phyloP scores from a whole-genome alignment of 192 early-diverging fungal genomes.

The Dissophora ornata region DNA sequence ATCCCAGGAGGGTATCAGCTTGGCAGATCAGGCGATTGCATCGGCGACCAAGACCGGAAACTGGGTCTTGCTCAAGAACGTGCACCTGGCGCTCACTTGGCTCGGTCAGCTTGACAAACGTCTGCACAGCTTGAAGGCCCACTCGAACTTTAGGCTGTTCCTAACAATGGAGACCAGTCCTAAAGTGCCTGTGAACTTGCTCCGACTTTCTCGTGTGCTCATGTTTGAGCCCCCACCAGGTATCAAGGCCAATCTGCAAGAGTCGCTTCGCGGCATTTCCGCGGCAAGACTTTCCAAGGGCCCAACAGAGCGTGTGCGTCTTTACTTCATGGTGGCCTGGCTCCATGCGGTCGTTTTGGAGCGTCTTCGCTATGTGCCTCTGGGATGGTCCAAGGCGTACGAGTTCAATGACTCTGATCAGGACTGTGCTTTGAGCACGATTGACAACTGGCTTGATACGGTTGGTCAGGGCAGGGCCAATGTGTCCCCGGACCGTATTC shows the following conservation, averaged over 20 bases:
- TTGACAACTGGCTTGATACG: conserved; percentile 93
- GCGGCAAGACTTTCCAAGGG: conserved; percentile 64
- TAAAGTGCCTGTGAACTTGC: conserved; percentile 92
- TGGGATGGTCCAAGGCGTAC: conserved; percentile 98
- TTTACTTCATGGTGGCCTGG: conserved; percentile 98
- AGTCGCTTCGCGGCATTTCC: conserved; percentile 80
- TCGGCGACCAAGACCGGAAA: conserved; percentile 82
- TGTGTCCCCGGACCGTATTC: conserved; percentile 93
- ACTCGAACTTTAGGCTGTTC: conserved; percentile 92
- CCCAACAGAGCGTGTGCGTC: conserved; percentile 87
- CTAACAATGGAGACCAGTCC: conserved; percentile 98
- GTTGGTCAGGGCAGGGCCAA: conserved; percentile 85
- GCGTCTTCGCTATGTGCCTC: conserved; percentile 94
- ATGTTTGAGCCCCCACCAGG: conserved; percentile 98
- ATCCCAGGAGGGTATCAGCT: conserved; percentile 89
- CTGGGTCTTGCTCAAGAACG: conserved; percentile 99
- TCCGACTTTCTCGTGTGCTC: conserved; percentile 89
- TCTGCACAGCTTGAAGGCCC: conserved; percentile 85
- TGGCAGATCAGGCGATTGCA: conserved; percentile 93
- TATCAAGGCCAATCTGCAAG: conserved; percentile 91
- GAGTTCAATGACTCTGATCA: conserved; percentile 99
- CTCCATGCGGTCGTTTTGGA: conserved; percentile 95
- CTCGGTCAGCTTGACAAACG: conserved; percentile 95
- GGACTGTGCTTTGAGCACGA: conserved; percentile 87
- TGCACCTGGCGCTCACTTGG: conserved; percentile 96